Percentiles rank a stretch among this genome's conserved stretches.
Evolutionary conservation across 2,329 filamentous ascomycete species (phyloP).

Genomic region (Tolypocladium tropicale): DNA sequence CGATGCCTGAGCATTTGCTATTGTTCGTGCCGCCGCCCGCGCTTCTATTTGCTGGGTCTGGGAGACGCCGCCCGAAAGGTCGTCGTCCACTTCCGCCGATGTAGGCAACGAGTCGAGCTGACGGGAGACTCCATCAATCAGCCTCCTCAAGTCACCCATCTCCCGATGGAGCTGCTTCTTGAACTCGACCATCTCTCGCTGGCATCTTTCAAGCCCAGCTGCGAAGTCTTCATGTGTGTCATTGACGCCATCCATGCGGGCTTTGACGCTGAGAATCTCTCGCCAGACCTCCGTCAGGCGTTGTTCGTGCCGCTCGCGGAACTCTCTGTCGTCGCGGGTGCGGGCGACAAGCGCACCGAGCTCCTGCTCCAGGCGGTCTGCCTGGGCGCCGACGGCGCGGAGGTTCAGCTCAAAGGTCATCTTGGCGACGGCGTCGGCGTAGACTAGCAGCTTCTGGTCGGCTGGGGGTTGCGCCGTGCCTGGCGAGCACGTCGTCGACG

Average conservation of each 20-base stretch:
- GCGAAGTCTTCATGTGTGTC: conserved; percentile 4
- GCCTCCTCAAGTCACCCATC: conserved; percentile 10
- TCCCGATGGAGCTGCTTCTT: conserved; percentile 11
- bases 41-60: not conserved
- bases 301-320: conserved; percentile 16
- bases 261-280: conserved; percentile 21
- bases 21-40: not conserved
- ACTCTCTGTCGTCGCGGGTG: conserved; percentile 17
- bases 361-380: conserved; percentile 18
- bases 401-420: conserved; percentile 28
- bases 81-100: conserved; percentile 9
- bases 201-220: conserved; percentile 9
- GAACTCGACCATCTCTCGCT: conserved; percentile 9
- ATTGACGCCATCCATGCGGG: conserved; percentile 10
- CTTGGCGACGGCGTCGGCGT: conserved; percentile 22
- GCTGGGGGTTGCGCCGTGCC: not conserved
- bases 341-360: conserved; percentile 14
- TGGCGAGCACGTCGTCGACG: not conserved
- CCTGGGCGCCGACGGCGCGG: conserved; percentile 15
- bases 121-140: conserved; percentile 11
- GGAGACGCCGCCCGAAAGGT: not conserved
- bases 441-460: conserved; percentile 8
- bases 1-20: not conserved
- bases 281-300: conserved; percentile 17
- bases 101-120: conserved; percentile 13